Evolutionary conservation across 768 basidiomycete genomes (phyloP).

Genomic region (Asterophora lycoperdoides): DNA sequence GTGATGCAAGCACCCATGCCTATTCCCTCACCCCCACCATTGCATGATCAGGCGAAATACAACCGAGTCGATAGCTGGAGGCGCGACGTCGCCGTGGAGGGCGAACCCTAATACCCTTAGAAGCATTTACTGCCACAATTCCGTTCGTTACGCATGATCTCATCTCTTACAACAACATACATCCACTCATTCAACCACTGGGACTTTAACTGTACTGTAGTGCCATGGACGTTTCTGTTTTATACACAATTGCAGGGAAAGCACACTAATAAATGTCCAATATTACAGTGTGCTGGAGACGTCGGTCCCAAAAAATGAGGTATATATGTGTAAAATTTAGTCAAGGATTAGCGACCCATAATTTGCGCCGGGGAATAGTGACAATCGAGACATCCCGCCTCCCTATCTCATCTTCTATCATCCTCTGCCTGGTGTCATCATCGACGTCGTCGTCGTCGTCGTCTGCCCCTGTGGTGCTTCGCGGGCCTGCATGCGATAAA

Average conservation of each 20-base stretch:
- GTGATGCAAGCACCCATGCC: slow-evolving; percentile 41
- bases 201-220: slow-evolving; percentile 1
- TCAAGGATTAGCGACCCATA: slow-evolving; percentile 69
- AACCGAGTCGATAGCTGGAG: slow-evolving; percentile 79
- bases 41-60: slow-evolving; percentile 62
- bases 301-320: neutral
- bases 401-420: slow-evolving; percentile 79
- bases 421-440: slow-evolving; percentile 66
- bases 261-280: slow-evolving; percentile 12
- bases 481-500: slow-evolving; percentile 35
- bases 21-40: slow-evolving; percentile 58
- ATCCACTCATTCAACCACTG: neutral
- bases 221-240: slow-evolving; percentile 6
- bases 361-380: slow-evolving; percentile 66
- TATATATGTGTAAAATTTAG: neutral
- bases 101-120: slow-evolving; percentile 28
- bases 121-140: neutral
- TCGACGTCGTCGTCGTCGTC: slow-evolving; percentile 69
- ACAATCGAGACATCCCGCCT: slow-evolving; percentile 83
- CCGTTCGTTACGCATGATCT: neutral
- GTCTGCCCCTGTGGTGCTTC: slow-evolving; percentile 47
- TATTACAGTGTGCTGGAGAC: slow-evolving; percentile 9
- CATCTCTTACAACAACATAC: neutral
- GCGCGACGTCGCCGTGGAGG: slow-evolving; percentile 70
- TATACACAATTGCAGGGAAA: slow-evolving; percentile 8